Percentiles rank a stretch among this genome's conserved stretches.
These are phyloP conservation scores for Acanthamoeba quina DNA, from an alignment of 208 protist species.

Conservation along the genomic window DNA sequence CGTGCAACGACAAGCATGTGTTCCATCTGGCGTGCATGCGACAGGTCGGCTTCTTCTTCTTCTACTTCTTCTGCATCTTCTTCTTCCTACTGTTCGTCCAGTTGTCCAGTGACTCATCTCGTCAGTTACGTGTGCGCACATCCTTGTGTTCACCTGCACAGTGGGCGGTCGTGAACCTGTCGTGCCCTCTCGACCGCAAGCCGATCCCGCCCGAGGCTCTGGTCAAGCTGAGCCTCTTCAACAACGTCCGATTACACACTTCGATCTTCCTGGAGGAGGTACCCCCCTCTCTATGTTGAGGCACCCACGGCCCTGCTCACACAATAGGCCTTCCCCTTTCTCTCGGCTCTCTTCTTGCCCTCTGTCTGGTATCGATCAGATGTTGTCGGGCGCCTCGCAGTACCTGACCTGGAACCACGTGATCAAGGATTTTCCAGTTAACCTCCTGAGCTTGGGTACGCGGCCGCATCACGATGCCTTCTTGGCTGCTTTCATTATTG, in stretches of 20 bases:
- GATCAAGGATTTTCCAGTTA: not conserved
- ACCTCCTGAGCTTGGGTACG: not conserved
- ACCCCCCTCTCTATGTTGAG: not conserved
- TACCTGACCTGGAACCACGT: not conserved
- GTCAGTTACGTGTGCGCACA: not conserved
- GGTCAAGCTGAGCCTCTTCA: slow-evolving; percentile 7
- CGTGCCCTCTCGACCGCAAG: slow-evolving; percentile 39
- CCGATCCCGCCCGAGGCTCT: slow-evolving; percentile 46
- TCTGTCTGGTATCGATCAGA: not conserved
- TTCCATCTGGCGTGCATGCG: slow-evolving; percentile 47
- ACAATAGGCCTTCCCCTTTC: not conserved
- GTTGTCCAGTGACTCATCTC: too few relatives aligned
- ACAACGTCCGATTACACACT: not conserved
- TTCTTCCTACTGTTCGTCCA: too few relatives aligned
- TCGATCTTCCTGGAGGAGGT: slow-evolving; percentile 46
- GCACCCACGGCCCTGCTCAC: not conserved
- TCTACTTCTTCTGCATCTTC: too few relatives aligned
- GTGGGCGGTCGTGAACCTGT: slow-evolving; percentile 25
- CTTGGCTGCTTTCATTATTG: not conserved
- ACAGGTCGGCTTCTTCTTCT: not conserved
- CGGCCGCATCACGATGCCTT: not conserved
- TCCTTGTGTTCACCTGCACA: not conserved
- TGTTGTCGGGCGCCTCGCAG: not conserved
- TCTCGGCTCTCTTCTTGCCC: too few relatives aligned
- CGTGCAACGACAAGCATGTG: slow-evolving; percentile 13